Conservation (phyloP, 202 grass and related monocot genomes). For the Zizania palustris region DNA sequence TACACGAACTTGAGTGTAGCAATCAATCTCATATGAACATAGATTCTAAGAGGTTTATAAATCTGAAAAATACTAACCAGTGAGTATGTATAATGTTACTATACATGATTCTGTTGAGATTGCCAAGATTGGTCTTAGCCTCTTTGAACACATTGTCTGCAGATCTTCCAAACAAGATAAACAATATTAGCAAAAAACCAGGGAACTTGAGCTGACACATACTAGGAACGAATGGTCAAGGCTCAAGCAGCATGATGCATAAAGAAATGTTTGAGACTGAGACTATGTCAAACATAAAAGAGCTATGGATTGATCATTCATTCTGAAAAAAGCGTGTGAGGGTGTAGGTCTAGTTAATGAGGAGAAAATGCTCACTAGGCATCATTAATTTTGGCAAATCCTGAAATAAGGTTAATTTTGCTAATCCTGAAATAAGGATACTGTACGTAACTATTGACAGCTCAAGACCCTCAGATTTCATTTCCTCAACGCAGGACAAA, state of each 20-base stretch:
- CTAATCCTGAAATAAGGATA: slow-evolving; percentile 59
- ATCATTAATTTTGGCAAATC: slow-evolving; percentile 84
- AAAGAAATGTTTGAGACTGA: slow-evolving; percentile 28
- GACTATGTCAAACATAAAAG: background rate
- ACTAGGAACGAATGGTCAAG: slow-evolving; percentile 11
- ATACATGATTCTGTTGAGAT: slow-evolving; percentile 86
- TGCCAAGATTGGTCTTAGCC: slow-evolving; percentile 62
- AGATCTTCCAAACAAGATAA: slow-evolving; percentile 65
- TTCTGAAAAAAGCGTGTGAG: background rate
- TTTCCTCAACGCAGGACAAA: slow-evolving; percentile 82
- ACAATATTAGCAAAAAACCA: slow-evolving; percentile 44
- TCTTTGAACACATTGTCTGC: slow-evolving; percentile 88
- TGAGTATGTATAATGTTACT: slow-evolving; percentile 97
- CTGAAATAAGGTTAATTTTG: slow-evolving; percentile 16
- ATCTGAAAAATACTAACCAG: slow-evolving; percentile 74
- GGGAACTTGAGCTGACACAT: background rate
- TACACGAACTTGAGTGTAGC: slow-evolving; percentile 27
- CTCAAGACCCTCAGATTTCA: slow-evolving; percentile 84
- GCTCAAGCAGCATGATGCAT: background rate
- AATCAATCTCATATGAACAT: background rate
- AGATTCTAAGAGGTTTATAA: slow-evolving; percentile 14
- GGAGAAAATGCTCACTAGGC: slow-evolving; percentile 65
- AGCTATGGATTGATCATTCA: slow-evolving; percentile 1
- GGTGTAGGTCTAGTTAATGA: background rate
- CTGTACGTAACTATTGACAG: slow-evolving; percentile 90